Base-by-base conservation (phyloP, 306 rosid genomes). In the Trichosanthes truncata region DNA sequence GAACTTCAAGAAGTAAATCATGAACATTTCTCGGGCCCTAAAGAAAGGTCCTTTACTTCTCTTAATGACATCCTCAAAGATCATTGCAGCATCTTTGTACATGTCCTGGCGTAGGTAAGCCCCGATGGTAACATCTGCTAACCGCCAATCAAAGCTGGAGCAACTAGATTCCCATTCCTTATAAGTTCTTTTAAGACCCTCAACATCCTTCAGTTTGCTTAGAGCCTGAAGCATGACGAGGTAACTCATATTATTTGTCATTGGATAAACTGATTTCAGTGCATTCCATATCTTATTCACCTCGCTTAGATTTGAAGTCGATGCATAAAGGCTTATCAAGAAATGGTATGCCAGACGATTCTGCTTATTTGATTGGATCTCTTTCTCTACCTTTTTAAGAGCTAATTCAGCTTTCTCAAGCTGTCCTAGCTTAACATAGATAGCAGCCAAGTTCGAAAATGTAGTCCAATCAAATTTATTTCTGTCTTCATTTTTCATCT, bases 131-230 rank as follows among this genome's bases (percentile, higher is more conserved):
- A 74, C 76, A 49, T 29, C 40, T n/a, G 55, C 84, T 74, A 95
- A 79, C 84, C 97, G 90, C 48, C 43, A 20, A 83, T 93, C 98
- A 48, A 87, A 89, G 80, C 10, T 74, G 41, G 33, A 61, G 84
- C 84, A 87, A 79, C 36, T 45, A 68, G 97, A 87, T 82, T 89
- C 86, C 99, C 99, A 95, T 82, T 90, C 96, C 80, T 89, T 77
- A 46, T 85, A 93, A 81, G 83, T 85, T 62, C 80, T 80, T 63
- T 78, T 80, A 75, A 91, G 62, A 65, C 93, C 93, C 85, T 89
- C 88, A 26, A 85, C 36, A 80, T 93, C 92, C 0, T 89, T 81
- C 71, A 95, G 91, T 87, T 83, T 90, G 15, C 89, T 43, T 51
- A 95, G 93, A 78, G 90, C 82, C 73, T 85, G 91, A 81, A 93